phyloP scores from a whole-genome alignment of 2,329 filamentous ascomycete species.

The Trichocomaceae sp. region DNA sequence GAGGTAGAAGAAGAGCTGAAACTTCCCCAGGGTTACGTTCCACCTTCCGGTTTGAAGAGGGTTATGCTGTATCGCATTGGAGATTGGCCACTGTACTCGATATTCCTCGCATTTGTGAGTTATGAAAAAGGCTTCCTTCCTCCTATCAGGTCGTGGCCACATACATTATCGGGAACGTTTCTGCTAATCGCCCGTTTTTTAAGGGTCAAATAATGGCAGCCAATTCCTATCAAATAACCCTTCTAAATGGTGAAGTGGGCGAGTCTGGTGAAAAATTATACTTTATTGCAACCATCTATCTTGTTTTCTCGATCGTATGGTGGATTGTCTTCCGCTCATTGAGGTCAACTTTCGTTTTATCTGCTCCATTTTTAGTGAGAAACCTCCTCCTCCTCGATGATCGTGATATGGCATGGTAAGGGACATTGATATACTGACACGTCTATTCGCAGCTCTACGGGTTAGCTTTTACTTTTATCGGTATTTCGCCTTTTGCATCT shows the following conservation, averaged over 20 bases:
- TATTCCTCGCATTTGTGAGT: constrained; percentile 46
- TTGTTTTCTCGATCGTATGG: constrained; percentile 50
- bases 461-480: constrained; percentile 18
- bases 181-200: neutral
- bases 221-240: constrained; percentile 57
- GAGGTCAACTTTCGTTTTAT: constrained; percentile 47
- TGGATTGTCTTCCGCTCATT: constrained; percentile 51
- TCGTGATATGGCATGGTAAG: neutral
- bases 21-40: constrained; percentile 45
- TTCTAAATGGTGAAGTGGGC: constrained; percentile 53
- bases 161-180: neutral
- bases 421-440: neutral
- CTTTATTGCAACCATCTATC: constrained; percentile 49
- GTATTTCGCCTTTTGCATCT: constrained; percentile 45
- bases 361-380: constrained; percentile 45
- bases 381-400: neutral
- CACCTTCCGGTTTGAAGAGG: constrained; percentile 47
- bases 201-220: constrained; percentile 50
- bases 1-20: constrained; percentile 45
- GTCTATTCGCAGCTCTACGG: constrained; percentile 38
- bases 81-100: constrained; percentile 55
- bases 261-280: constrained; percentile 51
- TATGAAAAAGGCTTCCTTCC: constrained; percentile 14
- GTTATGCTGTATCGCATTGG: constrained; percentile 45
- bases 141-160: neutral